Evolutionary conservation across 768 basidiomycete genomes (phyloP).

Genomic region (Mrakia frigida): DNA sequence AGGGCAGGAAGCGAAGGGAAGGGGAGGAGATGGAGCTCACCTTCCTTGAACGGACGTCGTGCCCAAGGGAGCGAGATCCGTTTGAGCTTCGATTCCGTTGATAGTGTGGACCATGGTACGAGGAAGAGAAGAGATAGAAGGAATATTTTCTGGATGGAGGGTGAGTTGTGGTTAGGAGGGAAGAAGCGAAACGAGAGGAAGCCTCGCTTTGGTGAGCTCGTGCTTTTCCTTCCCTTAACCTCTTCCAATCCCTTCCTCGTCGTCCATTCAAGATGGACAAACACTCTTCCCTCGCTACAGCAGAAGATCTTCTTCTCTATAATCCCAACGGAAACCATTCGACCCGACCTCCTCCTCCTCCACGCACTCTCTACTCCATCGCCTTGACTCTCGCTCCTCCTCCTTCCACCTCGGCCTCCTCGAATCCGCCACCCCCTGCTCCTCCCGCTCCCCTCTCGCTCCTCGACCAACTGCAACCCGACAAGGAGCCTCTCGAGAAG

Average conservation of each 20-base stretch:
- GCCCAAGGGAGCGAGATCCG: background rate
- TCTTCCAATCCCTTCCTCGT: too few relatives aligned
- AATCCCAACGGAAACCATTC: background rate
- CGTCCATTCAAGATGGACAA: background rate
- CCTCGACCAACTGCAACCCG: background rate
- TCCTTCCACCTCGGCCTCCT: conserved; percentile 2
- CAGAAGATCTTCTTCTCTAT: background rate
- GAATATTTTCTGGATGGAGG: background rate
- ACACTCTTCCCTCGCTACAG: background rate
- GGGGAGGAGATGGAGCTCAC: background rate
- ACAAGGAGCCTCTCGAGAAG: background rate
- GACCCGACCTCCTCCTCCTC: background rate
- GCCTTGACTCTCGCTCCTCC: conserved; percentile 12
- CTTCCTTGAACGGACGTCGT: background rate
- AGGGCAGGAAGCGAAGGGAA: background rate
- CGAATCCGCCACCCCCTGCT: background rate
- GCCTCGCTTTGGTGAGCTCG: background rate
- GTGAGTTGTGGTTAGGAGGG: background rate
- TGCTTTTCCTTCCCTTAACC: background rate
- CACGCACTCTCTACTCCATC: conserved; percentile 16
- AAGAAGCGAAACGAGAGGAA: background rate
- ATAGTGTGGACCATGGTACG: background rate
- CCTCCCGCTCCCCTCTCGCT: conserved; percentile 5
- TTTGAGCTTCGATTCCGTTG: background rate
- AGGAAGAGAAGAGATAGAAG: background rate